Percentiles rank a stretch among this genome's conserved stretches.
phyloP scores from a whole-genome alignment of 768 basidiomycete genomes.

The Lepiota venenata region DNA sequence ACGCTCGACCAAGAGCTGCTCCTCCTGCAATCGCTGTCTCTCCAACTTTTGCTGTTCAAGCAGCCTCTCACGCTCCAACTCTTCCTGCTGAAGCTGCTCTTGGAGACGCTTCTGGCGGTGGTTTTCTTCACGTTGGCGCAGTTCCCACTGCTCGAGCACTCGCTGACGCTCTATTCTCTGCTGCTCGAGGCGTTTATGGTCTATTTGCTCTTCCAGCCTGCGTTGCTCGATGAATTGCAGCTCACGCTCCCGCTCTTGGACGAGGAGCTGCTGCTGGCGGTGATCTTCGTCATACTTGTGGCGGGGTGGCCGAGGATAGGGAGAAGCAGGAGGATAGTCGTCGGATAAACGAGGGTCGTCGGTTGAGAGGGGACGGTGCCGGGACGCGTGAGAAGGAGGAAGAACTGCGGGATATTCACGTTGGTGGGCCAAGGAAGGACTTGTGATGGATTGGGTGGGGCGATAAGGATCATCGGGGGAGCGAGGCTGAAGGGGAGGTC shows the following conservation, averaged over 20 bases:
- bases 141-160: slow-evolving; percentile 6
- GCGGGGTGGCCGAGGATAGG: slow-evolving; percentile 6
- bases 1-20: slow-evolving; percentile 4
- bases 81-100: slow-evolving; percentile 9
- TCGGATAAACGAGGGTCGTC: slow-evolving; percentile 4
- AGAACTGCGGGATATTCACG: slow-evolving; percentile 3
- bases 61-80: slow-evolving; percentile 12
- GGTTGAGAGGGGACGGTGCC: background rate
- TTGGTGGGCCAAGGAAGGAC: background rate
- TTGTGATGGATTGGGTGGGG: slow-evolving; percentile 1
- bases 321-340: background rate
- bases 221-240: background rate
- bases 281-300: slow-evolving; percentile 15
- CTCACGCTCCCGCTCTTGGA: background rate
- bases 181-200: slow-evolving; percentile 8
- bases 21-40: slow-evolving; percentile 13
- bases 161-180: slow-evolving; percentile 8
- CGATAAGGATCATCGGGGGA: slow-evolving; percentile 12
- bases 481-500: background rate
- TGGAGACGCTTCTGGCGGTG: slow-evolving; percentile 12
- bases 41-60: slow-evolving; percentile 5
- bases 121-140: slow-evolving; percentile 15
- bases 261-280: slow-evolving; percentile 6
- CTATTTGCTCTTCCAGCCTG: slow-evolving; percentile 12
- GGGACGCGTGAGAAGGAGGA: slow-evolving; percentile 5